phyloP scores from a whole-genome alignment of 495 filamentous ascomycete genomes.

The Letharia lupina region DNA sequence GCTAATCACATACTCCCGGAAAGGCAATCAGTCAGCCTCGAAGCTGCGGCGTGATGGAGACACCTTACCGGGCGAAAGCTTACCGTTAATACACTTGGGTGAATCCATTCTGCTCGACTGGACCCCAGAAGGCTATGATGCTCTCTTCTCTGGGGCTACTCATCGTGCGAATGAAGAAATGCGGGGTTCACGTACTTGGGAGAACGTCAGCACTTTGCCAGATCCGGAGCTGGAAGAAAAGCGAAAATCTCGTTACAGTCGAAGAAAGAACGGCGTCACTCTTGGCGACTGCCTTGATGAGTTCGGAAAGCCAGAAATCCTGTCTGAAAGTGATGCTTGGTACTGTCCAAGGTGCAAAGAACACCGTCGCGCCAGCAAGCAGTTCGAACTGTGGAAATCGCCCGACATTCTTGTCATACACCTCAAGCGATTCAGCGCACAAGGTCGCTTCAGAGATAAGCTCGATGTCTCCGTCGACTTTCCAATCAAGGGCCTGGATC shows the following conservation, averaged over 20 bases:
- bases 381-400: slow-evolving; percentile 91
- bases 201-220: slow-evolving; percentile 40
- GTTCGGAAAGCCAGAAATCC: slow-evolving; percentile 81
- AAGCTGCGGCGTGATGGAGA: slow-evolving; percentile 13
- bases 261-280: slow-evolving; percentile 64
- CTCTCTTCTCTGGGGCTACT: slow-evolving; percentile 54
- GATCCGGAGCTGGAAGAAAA: slow-evolving; percentile 61
- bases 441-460: slow-evolving; percentile 67
- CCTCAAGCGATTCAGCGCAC: slow-evolving; percentile 86
- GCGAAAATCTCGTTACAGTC: slow-evolving; percentile 47
- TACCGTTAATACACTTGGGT: slow-evolving; percentile 61
- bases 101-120: slow-evolving; percentile 86
- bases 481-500: slow-evolving; percentile 77
- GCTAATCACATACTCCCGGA: slow-evolving; percentile 28
- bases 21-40: slow-evolving; percentile 23
- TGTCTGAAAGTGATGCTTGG: slow-evolving; percentile 93
- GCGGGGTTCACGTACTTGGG: slow-evolving; percentile 47
- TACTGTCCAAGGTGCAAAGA: slow-evolving; percentile 94
- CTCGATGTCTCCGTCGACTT: slow-evolving; percentile 87
- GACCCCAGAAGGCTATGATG: slow-evolving; percentile 55
- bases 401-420: slow-evolving; percentile 93
- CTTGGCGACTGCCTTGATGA: slow-evolving; percentile 90
- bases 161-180: slow-evolving; percentile 32
- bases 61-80: slow-evolving; percentile 19
- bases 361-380: slow-evolving; percentile 83